Percentiles rank a stretch among this genome's conserved stretches.
Conservation (phyloP, 2,329 filamentous ascomycete species). For the Aspergillus amoenus region DNA sequence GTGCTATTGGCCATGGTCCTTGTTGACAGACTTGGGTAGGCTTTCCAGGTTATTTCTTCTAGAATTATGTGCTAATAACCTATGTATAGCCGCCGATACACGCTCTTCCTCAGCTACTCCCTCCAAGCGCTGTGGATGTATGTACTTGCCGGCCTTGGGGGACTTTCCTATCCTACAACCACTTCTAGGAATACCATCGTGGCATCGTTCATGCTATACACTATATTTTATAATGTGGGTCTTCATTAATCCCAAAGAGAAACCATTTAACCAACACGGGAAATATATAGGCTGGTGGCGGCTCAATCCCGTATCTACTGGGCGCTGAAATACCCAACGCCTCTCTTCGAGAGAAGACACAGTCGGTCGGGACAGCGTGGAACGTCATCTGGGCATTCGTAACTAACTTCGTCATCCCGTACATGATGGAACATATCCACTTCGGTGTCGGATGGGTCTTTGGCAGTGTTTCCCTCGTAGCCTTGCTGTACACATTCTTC, state of each 20-base stretch:
- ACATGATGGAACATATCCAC: not conserved
- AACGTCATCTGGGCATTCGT: not conserved
- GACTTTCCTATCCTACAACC: not conserved
- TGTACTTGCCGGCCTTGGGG: not conserved
- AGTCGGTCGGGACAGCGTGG: not conserved
- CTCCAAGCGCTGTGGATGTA: not conserved
- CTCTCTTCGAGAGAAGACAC: not conserved
- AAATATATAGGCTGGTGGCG: not conserved
- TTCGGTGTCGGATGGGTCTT: not conserved
- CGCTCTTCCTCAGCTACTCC: not conserved
- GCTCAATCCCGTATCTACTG: not conserved
- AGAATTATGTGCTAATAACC: too few species aligned
- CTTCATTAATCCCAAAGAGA: too few species aligned
- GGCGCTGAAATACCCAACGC: not conserved
- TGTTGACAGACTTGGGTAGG: not conserved
- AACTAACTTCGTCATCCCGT: not conserved
- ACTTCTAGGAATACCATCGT: not conserved
- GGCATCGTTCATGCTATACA: not conserved
- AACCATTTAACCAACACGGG: too few species aligned
- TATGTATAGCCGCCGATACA: not conserved
- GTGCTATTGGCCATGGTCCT: not conserved
- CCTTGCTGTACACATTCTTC: not conserved
- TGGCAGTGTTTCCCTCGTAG: not conserved
- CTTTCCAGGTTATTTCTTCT: fast-evolving
- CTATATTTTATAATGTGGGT: not conserved